Conservation (phyloP, 2,329 filamentous ascomycete species). For the Alternaria brassicae region DNA sequence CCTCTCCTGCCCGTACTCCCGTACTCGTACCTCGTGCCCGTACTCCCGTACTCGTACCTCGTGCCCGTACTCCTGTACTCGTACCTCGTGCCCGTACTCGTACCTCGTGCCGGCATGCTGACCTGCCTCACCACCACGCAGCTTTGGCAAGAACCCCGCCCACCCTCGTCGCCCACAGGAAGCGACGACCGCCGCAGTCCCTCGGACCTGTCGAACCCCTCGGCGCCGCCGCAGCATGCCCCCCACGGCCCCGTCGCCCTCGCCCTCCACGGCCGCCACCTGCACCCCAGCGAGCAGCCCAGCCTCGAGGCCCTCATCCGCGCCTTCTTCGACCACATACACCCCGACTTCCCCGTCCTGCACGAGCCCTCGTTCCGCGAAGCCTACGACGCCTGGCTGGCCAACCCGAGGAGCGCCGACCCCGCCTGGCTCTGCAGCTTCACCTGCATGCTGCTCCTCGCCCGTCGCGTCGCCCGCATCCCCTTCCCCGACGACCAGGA, state of each 20-base stretch:
- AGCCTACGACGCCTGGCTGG: conserved; percentile 49
- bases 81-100: too few relatives aligned
- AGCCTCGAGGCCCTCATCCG: conserved; percentile 48
- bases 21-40: too few relatives aligned
- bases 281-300: conserved; percentile 18
- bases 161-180: conserved; percentile 32
- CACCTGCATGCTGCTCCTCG: conserved; percentile 52
- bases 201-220: conserved; percentile 38
- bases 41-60: too few relatives aligned
- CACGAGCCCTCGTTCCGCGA: conserved; percentile 55
- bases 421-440: conserved; percentile 54
- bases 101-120: too few relatives aligned
- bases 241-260: conserved; percentile 6
- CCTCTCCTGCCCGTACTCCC: too few relatives aligned
- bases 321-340: conserved; percentile 53
- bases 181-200: conserved; percentile 17
- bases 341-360: conserved; percentile 54
- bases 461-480: conserved; percentile 46
- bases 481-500: conserved; percentile 49
- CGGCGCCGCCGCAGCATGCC: conserved; percentile 16
- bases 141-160: conserved; percentile 52
- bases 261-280: conserved; percentile 25
- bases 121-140: not conserved
- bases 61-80: too few relatives aligned
- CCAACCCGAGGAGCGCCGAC: conserved; percentile 43